Conservation (phyloP, 306 rosid species). For the Sesbania bispinosa region DNA sequence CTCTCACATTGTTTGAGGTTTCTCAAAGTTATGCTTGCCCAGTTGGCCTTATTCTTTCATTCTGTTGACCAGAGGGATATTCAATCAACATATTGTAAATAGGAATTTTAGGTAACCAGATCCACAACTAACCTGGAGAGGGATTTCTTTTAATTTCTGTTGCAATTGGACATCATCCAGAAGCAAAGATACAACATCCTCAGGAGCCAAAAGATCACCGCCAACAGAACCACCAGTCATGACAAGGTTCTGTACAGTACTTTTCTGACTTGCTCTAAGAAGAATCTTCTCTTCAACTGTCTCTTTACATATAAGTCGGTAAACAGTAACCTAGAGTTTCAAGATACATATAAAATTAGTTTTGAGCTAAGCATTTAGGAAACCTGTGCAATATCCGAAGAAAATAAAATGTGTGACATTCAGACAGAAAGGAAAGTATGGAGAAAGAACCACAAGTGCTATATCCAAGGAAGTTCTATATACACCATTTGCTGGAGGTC, state of each 20-base stretch:
- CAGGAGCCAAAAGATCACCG: constrained; percentile 92
- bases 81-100: constrained; percentile 24
- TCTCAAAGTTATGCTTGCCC: not conserved
- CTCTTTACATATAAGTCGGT: constrained; percentile 91
- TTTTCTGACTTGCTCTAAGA: constrained; percentile 89
- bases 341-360: constrained; percentile 10
- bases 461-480: not conserved
- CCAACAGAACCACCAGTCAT: constrained; percentile 96
- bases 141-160: constrained; percentile 81
- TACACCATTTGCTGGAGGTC: not conserved
- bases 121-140: constrained; percentile 59
- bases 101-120: not conserved
- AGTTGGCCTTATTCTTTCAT: not conserved
- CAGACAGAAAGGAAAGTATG: not conserved
- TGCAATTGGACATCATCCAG: constrained; percentile 88
- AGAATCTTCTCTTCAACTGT: constrained; percentile 97
- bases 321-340: constrained; percentile 73
- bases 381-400: not conserved
- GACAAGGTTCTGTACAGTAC: constrained; percentile 92
- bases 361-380: not conserved
- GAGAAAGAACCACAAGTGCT: not conserved
- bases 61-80: not conserved
- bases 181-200: constrained; percentile 93
- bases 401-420: constrained; percentile 4
- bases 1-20: not conserved